phyloP scores from a whole-genome alignment of 306 rosid genomes.

The Coriaria nepalensis region DNA sequence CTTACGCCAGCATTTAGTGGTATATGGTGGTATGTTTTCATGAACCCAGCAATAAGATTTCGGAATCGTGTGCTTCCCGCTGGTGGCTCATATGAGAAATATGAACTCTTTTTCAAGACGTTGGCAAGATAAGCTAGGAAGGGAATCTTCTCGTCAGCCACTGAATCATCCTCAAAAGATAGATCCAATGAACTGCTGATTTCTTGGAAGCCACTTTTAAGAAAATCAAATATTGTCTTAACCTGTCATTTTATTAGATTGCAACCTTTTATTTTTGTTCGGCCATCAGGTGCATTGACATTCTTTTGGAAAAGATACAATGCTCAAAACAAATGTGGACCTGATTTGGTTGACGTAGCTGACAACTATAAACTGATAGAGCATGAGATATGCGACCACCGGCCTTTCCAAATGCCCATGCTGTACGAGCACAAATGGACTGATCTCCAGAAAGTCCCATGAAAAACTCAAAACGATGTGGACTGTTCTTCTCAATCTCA shows the following conservation, averaged over 20 bases:
- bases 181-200: constrained; percentile 90
- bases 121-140: constrained; percentile 76
- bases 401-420: constrained; percentile 87
- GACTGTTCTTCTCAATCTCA: constrained; percentile 96
- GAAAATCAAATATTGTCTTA: constrained; percentile 79
- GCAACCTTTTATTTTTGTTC: constrained; percentile 16
- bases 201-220: constrained; percentile 78
- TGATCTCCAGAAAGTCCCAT: constrained; percentile 98
- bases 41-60: constrained; percentile 74
- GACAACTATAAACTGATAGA: constrained; percentile 92
- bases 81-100: constrained; percentile 83
- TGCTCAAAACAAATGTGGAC: constrained; percentile 18
- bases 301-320: constrained; percentile 9
- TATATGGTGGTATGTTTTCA: constrained; percentile 89
- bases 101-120: constrained; percentile 46
- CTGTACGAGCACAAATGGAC: constrained; percentile 93
- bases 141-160: constrained; percentile 97
- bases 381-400: constrained; percentile 93
- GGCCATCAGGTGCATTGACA: constrained; percentile 10
- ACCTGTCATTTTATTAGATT: constrained; percentile 47
- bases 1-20: constrained; percentile 73
- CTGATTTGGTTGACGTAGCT: constrained; percentile 92
- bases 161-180: constrained; percentile 84
- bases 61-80: constrained; percentile 88
- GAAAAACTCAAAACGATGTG: constrained; percentile 97